Conservation (phyloP, 2,329 filamentous ascomycete genomes). For the Monilinia aucupariae region DNA sequence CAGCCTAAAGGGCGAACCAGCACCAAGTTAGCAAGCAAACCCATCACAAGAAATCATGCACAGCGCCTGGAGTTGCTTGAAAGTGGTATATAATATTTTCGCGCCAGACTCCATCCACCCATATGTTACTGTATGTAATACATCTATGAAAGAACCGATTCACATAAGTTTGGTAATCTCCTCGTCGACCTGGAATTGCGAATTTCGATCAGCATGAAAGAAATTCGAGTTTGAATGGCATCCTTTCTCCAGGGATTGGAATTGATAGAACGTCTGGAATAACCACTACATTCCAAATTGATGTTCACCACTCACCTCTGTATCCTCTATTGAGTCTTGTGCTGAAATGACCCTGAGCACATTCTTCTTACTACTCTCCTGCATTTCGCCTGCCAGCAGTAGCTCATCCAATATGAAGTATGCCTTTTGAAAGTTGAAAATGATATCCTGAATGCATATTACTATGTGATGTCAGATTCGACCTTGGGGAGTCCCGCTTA, state of each 20-base stretch:
- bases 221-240: slow-evolving; percentile 11
- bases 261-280: slow-evolving; percentile 33
- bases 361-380: slow-evolving; percentile 99
- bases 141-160: slow-evolving; percentile 24
- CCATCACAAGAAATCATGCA: slow-evolving; percentile 7
- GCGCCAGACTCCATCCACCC: slow-evolving; percentile 24
- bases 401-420: slow-evolving; percentile 99
- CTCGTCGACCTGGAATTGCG: slow-evolving; percentile 38
- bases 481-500: slow-evolving; percentile 2
- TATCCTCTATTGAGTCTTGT: slow-evolving; percentile 95
- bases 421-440: slow-evolving; percentile 99
- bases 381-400: slow-evolving; percentile 88
- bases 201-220: slow-evolving; percentile 15
- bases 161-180: slow-evolving; percentile 38
- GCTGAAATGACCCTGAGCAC: slow-evolving; percentile 92
- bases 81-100: slow-evolving; percentile 19
- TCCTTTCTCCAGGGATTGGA: background rate
- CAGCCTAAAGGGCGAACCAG: slow-evolving; percentile 12
- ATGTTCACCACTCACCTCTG: slow-evolving; percentile 67
- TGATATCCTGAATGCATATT: slow-evolving; percentile 37
- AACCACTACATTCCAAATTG: slow-evolving; percentile 1
- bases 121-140: slow-evolving; percentile 19
- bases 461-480: background rate
- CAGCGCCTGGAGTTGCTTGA: slow-evolving; percentile 3
- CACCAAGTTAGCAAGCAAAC: slow-evolving; percentile 16